A percentile compares a stretch with the other conserved stretches of the same genome.
These are phyloP conservation scores for Sarocladium oryzae DNA, from an alignment of 2,329 filamentous ascomycete genomes.

Conservation along the genomic window DNA sequence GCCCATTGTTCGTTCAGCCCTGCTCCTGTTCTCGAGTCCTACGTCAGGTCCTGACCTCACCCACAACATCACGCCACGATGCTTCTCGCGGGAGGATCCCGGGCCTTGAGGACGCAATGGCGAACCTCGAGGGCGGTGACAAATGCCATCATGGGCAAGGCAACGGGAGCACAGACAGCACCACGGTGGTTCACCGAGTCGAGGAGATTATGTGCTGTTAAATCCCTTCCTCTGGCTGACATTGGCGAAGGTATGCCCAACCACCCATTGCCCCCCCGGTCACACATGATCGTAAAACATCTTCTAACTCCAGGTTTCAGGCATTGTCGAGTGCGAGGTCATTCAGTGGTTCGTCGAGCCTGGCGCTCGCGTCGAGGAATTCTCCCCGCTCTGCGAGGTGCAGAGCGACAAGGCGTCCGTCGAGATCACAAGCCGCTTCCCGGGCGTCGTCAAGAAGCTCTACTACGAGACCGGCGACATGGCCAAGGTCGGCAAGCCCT, in stretches of 20 bases:
- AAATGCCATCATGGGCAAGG: constrained; percentile 23
- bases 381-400: constrained; percentile 95
- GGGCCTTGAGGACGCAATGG: constrained; percentile 45
- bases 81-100: constrained; percentile 49
- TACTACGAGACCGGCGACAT: constrained; percentile 95
- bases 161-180: constrained; percentile 20
- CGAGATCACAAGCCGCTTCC: constrained; percentile 92
- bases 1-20: constrained; percentile 12
- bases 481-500: constrained; percentile 88
- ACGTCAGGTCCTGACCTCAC: background rate
- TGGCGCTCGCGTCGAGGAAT: constrained; percentile 92
- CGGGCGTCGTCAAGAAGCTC: constrained; percentile 91
- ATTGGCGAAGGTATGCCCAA: constrained; percentile 67
- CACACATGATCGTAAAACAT: background rate
- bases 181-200: constrained; percentile 46
- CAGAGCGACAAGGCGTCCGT: constrained; percentile 92
- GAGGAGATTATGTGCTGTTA: constrained; percentile 49
- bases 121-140: constrained; percentile 34
- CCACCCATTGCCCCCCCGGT: background rate
- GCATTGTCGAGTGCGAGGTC: constrained; percentile 96
- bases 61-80: constrained; percentile 27
- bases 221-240: constrained; percentile 76
- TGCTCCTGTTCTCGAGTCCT: constrained; percentile 1
- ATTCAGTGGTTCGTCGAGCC: constrained; percentile 99
- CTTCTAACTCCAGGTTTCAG: constrained; percentile 34